Conservation (phyloP, 148 eudicot genomes). For the Salicornia ramosissima region DNA sequence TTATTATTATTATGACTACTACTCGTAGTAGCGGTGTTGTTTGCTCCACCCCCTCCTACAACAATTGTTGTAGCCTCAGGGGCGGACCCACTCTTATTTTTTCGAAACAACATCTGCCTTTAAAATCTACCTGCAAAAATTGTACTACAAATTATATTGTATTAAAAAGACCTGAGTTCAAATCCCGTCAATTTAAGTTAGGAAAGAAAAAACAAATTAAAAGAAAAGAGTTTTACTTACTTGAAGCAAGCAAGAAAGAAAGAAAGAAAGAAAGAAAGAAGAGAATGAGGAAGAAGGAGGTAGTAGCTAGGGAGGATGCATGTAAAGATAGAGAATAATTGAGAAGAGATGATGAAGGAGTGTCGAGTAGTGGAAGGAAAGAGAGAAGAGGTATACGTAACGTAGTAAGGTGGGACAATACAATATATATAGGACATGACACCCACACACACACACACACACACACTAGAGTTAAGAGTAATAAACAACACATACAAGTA, state of each 20-base stretch:
- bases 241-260: conserved; percentile 3
- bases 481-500: too few species aligned
- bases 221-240: neutral
- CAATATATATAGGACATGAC: too few species aligned
- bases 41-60: neutral
- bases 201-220: too few species aligned
- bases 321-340: neutral
- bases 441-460: too few species aligned
- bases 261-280: neutral
- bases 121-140: neutral
- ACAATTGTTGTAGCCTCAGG: neutral
- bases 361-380: conserved; percentile 20
- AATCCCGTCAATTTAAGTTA: neutral
- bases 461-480: too few species aligned
- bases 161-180: neutral
- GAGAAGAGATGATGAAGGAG: neutral
- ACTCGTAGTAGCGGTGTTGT: neutral
- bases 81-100: too few species aligned
- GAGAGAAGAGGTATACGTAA: conserved; percentile 14
- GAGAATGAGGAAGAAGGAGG: neutral
- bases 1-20: neutral
- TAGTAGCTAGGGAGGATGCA: neutral
- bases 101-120: neutral
- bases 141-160: too few species aligned
- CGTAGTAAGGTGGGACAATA: conserved; percentile 17